Percentiles rank a stretch among this genome's conserved stretches.
phyloP scores from a whole-genome alignment of 345 rosid species.

The Bruguiera parviflora region DNA sequence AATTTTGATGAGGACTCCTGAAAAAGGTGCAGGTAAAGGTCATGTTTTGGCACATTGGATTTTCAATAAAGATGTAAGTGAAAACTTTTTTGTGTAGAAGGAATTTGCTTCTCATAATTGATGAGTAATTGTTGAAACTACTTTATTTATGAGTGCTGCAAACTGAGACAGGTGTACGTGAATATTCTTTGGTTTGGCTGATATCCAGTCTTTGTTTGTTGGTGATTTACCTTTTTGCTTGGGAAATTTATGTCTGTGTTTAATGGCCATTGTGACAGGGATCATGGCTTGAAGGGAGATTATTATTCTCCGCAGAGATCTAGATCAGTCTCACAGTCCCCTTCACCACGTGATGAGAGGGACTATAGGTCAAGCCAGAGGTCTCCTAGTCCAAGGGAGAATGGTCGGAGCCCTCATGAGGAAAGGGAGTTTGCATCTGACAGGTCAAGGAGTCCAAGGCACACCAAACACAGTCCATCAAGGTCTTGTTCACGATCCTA shows the following conservation, averaged over 20 bases:
- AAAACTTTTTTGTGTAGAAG: constrained; percentile 8
- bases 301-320: constrained; percentile 49
- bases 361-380: constrained; percentile 34
- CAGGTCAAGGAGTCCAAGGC: constrained; percentile 47
- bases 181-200: constrained; percentile 10
- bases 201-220: not conserved
- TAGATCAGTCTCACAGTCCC: constrained; percentile 57
- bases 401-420: constrained; percentile 35
- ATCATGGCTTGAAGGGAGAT: constrained; percentile 37
- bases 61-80: constrained; percentile 30
- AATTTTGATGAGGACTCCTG: constrained; percentile 46
- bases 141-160: not conserved
- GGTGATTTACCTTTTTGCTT: not conserved
- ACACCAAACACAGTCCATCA: constrained; percentile 36
- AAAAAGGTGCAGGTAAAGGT: constrained; percentile 58
- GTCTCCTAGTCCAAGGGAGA: constrained; percentile 51
- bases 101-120: not conserved
- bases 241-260: constrained; percentile 1
- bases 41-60: constrained; percentile 34
- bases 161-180: constrained; percentile 2
- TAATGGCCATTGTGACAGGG: constrained; percentile 37
- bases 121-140: not conserved
- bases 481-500: constrained; percentile 48
- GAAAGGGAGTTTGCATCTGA: constrained; percentile 39
- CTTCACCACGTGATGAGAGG: constrained; percentile 46